phyloP scores from a whole-genome alignment of 345 rosid species.

The Draba incana region DNA sequence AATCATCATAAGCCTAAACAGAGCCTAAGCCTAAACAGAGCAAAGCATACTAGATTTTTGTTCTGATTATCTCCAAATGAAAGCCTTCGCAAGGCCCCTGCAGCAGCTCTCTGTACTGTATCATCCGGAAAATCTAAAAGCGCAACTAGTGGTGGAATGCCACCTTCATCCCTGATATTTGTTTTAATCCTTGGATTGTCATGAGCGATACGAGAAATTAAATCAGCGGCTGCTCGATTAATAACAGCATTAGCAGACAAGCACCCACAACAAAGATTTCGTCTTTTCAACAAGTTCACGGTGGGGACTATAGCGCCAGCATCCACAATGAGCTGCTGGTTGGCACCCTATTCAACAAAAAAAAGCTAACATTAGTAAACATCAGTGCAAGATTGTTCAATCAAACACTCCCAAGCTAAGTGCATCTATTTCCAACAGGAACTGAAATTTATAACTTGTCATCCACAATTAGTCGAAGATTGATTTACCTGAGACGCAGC shows the following conservation, averaged over 20 bases:
- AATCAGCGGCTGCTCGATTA: slow-evolving; percentile 78
- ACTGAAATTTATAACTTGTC: not conserved
- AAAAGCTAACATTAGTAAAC: slow-evolving; percentile 11
- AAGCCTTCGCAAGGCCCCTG: slow-evolving; percentile 70
- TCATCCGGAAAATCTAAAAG: slow-evolving; percentile 55
- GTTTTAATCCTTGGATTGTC: slow-evolving; percentile 67
- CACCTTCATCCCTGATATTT: slow-evolving; percentile 70
- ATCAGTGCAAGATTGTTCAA: slow-evolving; percentile 3
- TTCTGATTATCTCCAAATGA: slow-evolving; percentile 78
- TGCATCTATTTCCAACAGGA: not conserved
- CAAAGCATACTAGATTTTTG: slow-evolving; percentile 55
- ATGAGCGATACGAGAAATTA: slow-evolving; percentile 72
- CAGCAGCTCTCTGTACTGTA: slow-evolving; percentile 82
- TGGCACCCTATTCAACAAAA: slow-evolving; percentile 54
- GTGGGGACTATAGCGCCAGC: slow-evolving; percentile 68
- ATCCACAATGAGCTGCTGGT: slow-evolving; percentile 76
- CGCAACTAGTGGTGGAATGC: slow-evolving; percentile 73
- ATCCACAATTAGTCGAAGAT: not conserved
- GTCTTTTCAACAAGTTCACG: slow-evolving; percentile 57
- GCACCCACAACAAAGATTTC: slow-evolving; percentile 31
- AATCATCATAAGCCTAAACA: no score
- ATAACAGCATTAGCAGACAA: slow-evolving; percentile 44
- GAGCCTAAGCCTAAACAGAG: no score
- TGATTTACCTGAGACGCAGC: slow-evolving; percentile 57
- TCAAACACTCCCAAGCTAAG: not conserved